Percentiles rank a stretch among this genome's conserved stretches.
These are phyloP conservation scores for Raffaelea albimanens DNA, from an alignment of 2,329 filamentous ascomycete species.

Conservation along the genomic window DNA sequence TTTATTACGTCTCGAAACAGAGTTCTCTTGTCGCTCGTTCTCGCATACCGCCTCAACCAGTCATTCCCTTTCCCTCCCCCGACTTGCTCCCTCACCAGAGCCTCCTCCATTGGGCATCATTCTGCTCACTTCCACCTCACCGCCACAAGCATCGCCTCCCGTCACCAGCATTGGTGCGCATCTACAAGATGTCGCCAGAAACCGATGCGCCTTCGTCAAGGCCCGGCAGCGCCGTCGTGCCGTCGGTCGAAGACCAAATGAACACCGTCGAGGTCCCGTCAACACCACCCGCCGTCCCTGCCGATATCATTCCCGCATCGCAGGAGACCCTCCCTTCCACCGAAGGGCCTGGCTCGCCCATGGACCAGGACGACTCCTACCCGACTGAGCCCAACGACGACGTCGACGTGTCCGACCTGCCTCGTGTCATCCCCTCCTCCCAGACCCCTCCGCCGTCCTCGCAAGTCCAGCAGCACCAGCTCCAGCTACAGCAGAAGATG, in stretches of 20 bases:
- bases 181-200: conserved; percentile 25
- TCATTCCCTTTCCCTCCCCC: no score
- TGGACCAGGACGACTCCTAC: conserved; percentile 38
- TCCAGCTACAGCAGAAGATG: background rate
- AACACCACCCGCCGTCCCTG: conserved; percentile 20
- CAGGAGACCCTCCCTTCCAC: conserved; percentile 49
- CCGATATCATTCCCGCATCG: conserved; percentile 26
- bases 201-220: conserved; percentile 22
- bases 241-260: conserved; percentile 4
- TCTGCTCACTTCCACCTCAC: no score
- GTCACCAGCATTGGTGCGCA: background rate
- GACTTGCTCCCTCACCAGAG: no score
- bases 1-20: background rate
- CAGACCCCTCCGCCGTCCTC: conserved; percentile 49
- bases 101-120: no score
- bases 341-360: conserved; percentile 43
- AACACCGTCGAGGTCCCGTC: conserved; percentile 21
- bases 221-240: conserved; percentile 19
- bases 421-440: conserved; percentile 43
- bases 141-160: background rate
- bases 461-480: conserved; percentile 25
- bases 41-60: no score
- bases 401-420: conserved; percentile 29
- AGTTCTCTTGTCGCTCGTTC: background rate
- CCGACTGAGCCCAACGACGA: conserved; percentile 40